phyloP scores from a whole-genome alignment of 805 yeast species.

The Zygosaccharomyces pseudorouxii region DNA sequence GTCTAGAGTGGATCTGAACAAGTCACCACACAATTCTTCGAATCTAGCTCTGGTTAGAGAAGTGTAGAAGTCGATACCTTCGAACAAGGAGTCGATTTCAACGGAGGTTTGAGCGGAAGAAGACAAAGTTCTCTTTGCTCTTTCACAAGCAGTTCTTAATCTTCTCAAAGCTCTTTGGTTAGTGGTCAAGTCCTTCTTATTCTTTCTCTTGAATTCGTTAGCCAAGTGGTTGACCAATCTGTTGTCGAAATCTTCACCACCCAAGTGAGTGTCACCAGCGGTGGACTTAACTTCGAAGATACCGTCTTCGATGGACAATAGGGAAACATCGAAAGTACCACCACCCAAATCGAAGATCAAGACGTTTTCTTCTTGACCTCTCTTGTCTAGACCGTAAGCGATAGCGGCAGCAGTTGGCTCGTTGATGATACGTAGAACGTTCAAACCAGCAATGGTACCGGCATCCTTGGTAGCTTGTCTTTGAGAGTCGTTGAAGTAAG shows the following conservation, averaged over 20 bases:
- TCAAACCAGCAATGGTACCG: conserved; percentile 90
- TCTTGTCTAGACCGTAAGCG: conserved; percentile 85
- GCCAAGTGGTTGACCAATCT: conserved; percentile 91
- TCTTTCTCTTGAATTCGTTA: conserved; percentile 95
- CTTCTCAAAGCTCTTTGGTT: conserved; percentile 98
- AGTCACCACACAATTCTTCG: conserved; percentile 94
- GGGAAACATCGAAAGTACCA: conserved; percentile 97
- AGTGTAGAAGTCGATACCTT: conserved; percentile 97
- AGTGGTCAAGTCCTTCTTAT: conserved; percentile 86
- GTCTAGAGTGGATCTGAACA: conserved; percentile 90
- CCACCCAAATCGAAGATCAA: conserved; percentile 96
- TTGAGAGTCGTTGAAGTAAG: conserved; percentile 94
- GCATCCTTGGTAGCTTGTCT: conserved; percentile 98
- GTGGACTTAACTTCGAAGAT: conserved; percentile 97
- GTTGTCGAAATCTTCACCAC: conserved; percentile 99
- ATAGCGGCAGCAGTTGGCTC: conserved; percentile 97
- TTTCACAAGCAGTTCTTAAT: conserved; percentile 97
- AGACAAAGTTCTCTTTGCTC: conserved; percentile 98
- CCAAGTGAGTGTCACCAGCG: conserved; percentile 76
- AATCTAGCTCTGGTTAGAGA: conserved; percentile 98
- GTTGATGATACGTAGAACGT: conserved; percentile 88
- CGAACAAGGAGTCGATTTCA: conserved; percentile 93
- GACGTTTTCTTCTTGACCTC: conserved; percentile 77
- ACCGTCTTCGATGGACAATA: conserved; percentile 91
- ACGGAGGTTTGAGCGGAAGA: conserved; percentile 95